Evolutionary conservation across 768 basidiomycete genomes (phyloP).

Genomic region (Cyclocybe aegerita): DNA sequence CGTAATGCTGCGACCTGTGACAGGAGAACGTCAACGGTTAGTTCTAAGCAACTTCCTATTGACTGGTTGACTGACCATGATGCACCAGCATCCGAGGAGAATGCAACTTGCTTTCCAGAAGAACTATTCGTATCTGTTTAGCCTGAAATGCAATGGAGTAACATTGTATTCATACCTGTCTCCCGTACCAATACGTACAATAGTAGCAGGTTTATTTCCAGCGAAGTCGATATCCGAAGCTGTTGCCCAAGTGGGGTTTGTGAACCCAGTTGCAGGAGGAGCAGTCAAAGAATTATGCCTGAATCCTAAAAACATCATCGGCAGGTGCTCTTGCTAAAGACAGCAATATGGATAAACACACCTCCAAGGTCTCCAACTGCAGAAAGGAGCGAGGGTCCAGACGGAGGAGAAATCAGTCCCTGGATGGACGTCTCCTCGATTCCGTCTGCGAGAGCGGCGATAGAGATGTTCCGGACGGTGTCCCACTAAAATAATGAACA

Average conservation of each 20-base stretch:
- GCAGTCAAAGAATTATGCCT: constrained; percentile 42
- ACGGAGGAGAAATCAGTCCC: constrained; percentile 59
- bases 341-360: constrained; percentile 15
- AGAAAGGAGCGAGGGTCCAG: constrained; percentile 56
- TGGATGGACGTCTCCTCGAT: constrained; percentile 63
- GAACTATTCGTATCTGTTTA: constrained; percentile 24
- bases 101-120: constrained; percentile 52
- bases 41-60: background rate
- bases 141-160: background rate
- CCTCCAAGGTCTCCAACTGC: constrained; percentile 55
- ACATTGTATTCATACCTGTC: constrained; percentile 32
- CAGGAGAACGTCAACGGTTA: background rate
- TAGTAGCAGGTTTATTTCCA: constrained; percentile 45
- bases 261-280: constrained; percentile 37
- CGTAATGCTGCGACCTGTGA: constrained; percentile 48
- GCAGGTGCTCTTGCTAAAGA: background rate
- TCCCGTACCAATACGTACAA: constrained; percentile 54
- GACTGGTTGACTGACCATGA: constrained; percentile 43
- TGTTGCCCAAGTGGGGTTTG: constrained; percentile 48
- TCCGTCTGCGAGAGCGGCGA: constrained; percentile 61
- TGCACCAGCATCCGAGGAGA: constrained; percentile 53
- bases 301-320: constrained; percentile 35
- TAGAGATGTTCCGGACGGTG: constrained; percentile 52
- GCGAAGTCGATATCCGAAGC: constrained; percentile 53
- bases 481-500: constrained; percentile 47